These are phyloP conservation scores for Rhizoclosmatium globosum DNA, from an alignment of 192 early-diverging fungal species.

Conservation along the genomic window DNA sequence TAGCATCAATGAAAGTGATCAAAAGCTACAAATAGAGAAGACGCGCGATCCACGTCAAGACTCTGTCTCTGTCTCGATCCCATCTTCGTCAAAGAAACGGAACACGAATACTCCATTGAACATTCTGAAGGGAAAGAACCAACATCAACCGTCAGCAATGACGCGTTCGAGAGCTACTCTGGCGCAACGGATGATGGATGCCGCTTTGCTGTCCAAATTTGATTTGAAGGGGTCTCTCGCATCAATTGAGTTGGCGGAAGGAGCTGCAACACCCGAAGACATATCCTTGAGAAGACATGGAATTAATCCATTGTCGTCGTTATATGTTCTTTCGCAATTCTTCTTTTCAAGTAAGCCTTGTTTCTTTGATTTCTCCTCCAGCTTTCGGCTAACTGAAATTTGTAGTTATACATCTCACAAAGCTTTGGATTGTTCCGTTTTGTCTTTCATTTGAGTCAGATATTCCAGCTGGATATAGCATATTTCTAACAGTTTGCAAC, in stretches of 20 bases:
- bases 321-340: not conserved
- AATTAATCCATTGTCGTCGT: not conserved
- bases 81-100: no score
- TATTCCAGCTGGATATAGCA: constrained; percentile 10
- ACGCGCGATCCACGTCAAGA: no score
- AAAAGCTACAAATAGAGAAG: no score
- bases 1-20: no score
- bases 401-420: constrained; percentile 15
- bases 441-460: constrained; percentile 11
- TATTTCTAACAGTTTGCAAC: not conserved
- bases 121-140: no score
- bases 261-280: no score
- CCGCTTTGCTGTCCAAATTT: not conserved
- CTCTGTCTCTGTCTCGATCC: no score
- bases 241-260: not conserved
- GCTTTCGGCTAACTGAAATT: not conserved
- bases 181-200: not conserved
- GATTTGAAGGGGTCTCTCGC: not conserved
- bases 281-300: not conserved
- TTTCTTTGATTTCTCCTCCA: not conserved
- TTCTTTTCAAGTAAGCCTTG: not conserved
- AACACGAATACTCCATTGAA: no score
- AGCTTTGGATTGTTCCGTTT: constrained; percentile 22
- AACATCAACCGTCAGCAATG: no score
- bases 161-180: no score